A percentile compares a stretch with the other conserved stretches of the same genome.
These are phyloP conservation scores for Coniochaeta sp. DNA, from an alignment of 2,329 filamentous ascomycete genomes.

Conservation along the genomic window DNA sequence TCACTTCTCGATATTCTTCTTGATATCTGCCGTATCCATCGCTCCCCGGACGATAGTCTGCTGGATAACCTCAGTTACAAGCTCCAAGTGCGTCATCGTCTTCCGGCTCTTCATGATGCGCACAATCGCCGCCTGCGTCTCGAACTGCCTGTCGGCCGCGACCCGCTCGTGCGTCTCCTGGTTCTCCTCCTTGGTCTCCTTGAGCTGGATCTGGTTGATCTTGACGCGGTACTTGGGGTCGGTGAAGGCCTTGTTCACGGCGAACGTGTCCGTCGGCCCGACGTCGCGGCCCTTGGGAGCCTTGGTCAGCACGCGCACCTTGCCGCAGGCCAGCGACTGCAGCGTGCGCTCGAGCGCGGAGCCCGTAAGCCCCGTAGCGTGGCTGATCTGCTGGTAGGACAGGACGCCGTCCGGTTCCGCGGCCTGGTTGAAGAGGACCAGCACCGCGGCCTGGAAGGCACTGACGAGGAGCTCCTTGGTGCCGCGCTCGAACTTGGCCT, in stretches of 20 bases:
- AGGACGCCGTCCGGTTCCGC: constrained; percentile 51
- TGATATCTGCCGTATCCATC: constrained; percentile 80
- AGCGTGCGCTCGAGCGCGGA: constrained; percentile 81
- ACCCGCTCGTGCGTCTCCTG: constrained; percentile 89
- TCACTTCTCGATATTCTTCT: constrained; percentile 93
- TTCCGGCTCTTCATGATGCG: constrained; percentile 95
- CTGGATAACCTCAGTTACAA: constrained; percentile 87
- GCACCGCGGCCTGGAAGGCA: constrained; percentile 84
- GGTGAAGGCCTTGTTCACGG: constrained; percentile 68
- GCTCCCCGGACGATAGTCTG: constrained; percentile 82
- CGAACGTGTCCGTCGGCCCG: constrained; percentile 71
- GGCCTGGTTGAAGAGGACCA: constrained; percentile 81
- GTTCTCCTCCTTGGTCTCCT: constrained; percentile 93
- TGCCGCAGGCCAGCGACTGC: constrained; percentile 90
- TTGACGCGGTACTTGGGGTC: constrained; percentile 87
- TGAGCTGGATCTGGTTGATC: constrained; percentile 97
- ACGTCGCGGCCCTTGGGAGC: constrained; percentile 81
- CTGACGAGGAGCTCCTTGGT: constrained; percentile 85
- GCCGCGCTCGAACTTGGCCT: constrained; percentile 71
- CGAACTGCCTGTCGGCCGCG: constrained; percentile 82
- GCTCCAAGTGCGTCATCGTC: constrained; percentile 74
- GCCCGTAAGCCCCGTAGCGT: constrained; percentile 67
- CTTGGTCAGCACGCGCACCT: constrained; percentile 76
- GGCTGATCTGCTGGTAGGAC: constrained; percentile 67
- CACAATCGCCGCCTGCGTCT: constrained; percentile 95